Evolutionary conservation across 441 rosid genomes (phyloP).

Genomic region (Syzygium malaccense): DNA sequence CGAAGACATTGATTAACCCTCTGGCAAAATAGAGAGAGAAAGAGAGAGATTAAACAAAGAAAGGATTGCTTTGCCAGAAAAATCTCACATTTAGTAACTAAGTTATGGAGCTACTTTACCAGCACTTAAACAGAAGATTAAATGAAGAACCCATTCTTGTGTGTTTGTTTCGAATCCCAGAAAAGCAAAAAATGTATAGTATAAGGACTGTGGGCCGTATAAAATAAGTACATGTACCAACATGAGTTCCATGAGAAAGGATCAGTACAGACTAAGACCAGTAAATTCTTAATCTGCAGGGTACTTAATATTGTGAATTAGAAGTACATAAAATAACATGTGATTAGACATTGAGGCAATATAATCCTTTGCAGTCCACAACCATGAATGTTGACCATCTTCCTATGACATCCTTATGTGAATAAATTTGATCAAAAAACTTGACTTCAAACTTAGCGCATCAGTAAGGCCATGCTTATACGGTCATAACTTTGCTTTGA

Average conservation of each 20-base stretch:
- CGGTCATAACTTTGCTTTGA: not conserved
- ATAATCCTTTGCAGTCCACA: not conserved
- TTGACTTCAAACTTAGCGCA: not conserved
- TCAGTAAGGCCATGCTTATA: not conserved
- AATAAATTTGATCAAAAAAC: not conserved
- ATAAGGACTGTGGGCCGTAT: not conserved
- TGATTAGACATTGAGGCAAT: not conserved
- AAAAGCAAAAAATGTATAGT: not conserved
- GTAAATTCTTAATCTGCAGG: too few species aligned
- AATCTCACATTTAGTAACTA: not conserved
- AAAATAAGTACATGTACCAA: not conserved
- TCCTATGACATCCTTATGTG: not conserved
- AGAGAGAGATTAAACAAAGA: not conserved
- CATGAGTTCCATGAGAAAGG: not conserved
- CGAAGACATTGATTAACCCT: slow-evolving; percentile 87
- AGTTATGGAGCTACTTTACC: not conserved
- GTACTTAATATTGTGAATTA: too few species aligned
- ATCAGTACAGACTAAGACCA: not conserved
- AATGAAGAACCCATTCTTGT: not conserved
- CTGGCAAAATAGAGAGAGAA: slow-evolving; percentile 21
- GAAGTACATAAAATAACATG: not conserved
- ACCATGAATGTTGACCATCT: not conserved
- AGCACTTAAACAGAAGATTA: not conserved
- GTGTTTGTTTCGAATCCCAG: not conserved
- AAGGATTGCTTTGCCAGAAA: not conserved